Evolutionary conservation across 495 filamentous ascomycete species (phyloP), one percentile per base, ranked within the genome.

Genomic region (Clavariopsis aquatica): DNA sequence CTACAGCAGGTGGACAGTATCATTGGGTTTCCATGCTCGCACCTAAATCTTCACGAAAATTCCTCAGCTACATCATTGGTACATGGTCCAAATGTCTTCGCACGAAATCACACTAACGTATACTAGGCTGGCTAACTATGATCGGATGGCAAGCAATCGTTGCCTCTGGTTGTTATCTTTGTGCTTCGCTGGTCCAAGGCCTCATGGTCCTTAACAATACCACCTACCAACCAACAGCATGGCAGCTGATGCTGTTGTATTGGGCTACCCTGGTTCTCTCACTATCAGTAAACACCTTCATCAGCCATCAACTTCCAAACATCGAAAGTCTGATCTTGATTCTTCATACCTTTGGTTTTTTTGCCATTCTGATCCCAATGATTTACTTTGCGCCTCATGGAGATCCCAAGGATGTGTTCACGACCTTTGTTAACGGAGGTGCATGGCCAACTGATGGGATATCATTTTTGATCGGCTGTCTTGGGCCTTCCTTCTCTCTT

Each of bases 11-110:
- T 15, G 77, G 74, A 0, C 77, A 79, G 62, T 79, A 80, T 46
- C 77, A 79, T 58, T 81, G 76, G 77, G 76, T 76, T 27, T 73
- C 74, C 8, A 75, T 77, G 65, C 63, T 78, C 3, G 75, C 75
- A n/a, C 76, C 77, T 23, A 64, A 49, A 24, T 72, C 55, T 5
- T 77, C 56, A 60, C 74, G 69, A 49, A 72, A 72, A 31, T 72
- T 74, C 31, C 72, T 69, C 36, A 78, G 72, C 61, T 79, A 76
- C 52, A 64, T 78, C 31, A 77, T 74, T 10, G 47, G 43, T 49
- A 29, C 41, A 29, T 1, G n/a, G 20, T 9, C 56, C 29, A 17
- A 22, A 10, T 7, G n/a, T n/a, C n/a, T 23, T n/a, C 56, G 49
- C 22, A 29, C 2, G 34, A 54, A 20, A 57, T 72, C 6, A 52